These are phyloP conservation scores for Aspergillus kassunensis DNA, from an alignment of 495 filamentous ascomycete species.

Conservation along the genomic window DNA sequence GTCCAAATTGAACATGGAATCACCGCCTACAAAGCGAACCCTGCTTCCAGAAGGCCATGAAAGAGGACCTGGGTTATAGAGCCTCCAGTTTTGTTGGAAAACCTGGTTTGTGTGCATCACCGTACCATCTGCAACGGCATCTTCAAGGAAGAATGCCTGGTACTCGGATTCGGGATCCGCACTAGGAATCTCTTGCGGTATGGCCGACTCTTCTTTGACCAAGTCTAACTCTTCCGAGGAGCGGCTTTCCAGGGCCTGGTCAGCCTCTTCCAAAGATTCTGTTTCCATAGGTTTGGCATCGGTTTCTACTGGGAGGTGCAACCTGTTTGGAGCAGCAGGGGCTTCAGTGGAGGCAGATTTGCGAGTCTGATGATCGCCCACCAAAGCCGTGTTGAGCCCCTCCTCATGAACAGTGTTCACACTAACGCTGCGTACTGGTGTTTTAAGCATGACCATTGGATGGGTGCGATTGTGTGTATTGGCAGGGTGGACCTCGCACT, in stretches of 20 bases:
- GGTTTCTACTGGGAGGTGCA: constrained; percentile 29
- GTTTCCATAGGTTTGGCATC: constrained; percentile 62
- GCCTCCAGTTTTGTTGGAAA: constrained; percentile 89
- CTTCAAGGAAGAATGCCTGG: constrained; percentile 72
- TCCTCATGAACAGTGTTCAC: constrained; percentile 82
- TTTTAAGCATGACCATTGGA: constrained; percentile 95
- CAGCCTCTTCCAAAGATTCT: constrained; percentile 53
- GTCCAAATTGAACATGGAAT: constrained; percentile 90
- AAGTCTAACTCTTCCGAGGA: background rate
- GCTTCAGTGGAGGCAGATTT: constrained; percentile 50
- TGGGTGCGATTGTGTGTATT: constrained; percentile 91
- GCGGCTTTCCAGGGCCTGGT: constrained; percentile 39
- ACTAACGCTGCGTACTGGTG: constrained; percentile 80
- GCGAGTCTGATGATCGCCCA: constrained; percentile 58
- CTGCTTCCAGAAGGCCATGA: constrained; percentile 87
- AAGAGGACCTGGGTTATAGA: constrained; percentile 74
- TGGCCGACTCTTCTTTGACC: constrained; percentile 24
- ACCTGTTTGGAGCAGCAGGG: constrained; percentile 16
- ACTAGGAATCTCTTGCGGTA: constrained; percentile 8
- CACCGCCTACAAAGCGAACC: constrained; percentile 87
- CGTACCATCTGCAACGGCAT: constrained; percentile 77
- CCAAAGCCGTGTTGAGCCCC: constrained; percentile 56
- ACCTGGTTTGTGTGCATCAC: constrained; percentile 58
- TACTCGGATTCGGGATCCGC: constrained; percentile 32
- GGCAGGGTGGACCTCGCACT: constrained; percentile 81